Percentiles rank a stretch among this genome's conserved stretches.
These are phyloP conservation scores for Penicillium arizonense DNA, from an alignment of 495 filamentous ascomycete species.

Conservation along the genomic window DNA sequence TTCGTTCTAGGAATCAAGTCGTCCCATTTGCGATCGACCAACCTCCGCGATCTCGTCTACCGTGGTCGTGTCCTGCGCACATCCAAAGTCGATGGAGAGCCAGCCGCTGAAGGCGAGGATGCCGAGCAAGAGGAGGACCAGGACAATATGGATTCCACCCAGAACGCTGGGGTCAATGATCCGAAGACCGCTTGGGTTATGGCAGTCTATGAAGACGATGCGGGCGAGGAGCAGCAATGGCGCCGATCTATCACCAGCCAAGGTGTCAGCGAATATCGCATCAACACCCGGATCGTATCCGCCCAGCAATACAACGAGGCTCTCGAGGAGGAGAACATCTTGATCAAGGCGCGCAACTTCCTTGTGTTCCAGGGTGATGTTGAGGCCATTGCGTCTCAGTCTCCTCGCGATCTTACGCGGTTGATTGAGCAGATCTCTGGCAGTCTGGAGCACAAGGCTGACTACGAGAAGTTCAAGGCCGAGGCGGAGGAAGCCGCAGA, in stretches of 20 bases:
- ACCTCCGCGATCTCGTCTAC: conserved; percentile 93
- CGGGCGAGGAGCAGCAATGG: conserved; percentile 93
- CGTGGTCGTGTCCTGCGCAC: conserved; percentile 90
- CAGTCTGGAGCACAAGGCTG: conserved; percentile 90
- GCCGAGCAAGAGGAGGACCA: conserved; percentile 44
- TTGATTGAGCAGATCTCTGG: conserved; percentile 97
- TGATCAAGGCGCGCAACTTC: conserved; percentile 97
- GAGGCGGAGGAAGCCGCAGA: conserved; percentile 86
- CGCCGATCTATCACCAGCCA: conserved; percentile 87
- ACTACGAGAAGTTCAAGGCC: conserved; percentile 85
- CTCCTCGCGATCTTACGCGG: conserved; percentile 88
- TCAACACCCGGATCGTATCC: conserved; percentile 87
- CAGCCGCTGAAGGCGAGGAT: conserved; percentile 52
- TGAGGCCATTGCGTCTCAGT: conserved; percentile 94
- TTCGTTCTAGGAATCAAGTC: conserved; percentile 99
- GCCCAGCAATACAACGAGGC: conserved; percentile 92
- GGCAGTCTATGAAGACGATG: conserved; percentile 98
- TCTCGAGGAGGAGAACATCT: conserved; percentile 89
- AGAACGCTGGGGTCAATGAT: conserved; percentile 61
- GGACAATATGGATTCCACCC: conserved; percentile 38
- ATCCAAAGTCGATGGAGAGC: conserved; percentile 84
- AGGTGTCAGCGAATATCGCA: conserved; percentile 91
- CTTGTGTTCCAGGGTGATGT: conserved; percentile 98
- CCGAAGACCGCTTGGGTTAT: conserved; percentile 97
- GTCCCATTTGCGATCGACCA: conserved; percentile 90